Evolutionary conservation across 129 eudicot genomes (phyloP).

Genomic region (Solidago caesia): DNA sequence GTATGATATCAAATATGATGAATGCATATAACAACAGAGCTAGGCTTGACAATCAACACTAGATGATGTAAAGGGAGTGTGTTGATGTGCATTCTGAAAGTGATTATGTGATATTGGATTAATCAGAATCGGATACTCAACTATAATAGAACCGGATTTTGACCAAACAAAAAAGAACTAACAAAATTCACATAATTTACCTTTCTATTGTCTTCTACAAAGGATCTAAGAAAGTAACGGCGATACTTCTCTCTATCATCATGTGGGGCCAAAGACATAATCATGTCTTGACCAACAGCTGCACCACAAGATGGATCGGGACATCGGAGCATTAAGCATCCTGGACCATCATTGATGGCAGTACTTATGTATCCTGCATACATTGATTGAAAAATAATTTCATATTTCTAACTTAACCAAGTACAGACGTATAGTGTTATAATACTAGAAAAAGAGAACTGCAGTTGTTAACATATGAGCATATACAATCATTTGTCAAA

Average conservation of each 20-base stretch:
- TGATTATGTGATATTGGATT: background rate
- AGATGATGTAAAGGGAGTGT: background rate
- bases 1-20: background rate
- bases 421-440: background rate
- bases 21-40: background rate
- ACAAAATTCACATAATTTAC: constrained; percentile 29
- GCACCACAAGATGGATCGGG: constrained; percentile 96
- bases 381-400: constrained; percentile 12
- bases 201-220: constrained; percentile 79
- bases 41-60: background rate
- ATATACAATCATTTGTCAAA: background rate
- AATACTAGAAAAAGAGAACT: background rate
- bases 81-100: background rate
- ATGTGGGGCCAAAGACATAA: constrained; percentile 46
- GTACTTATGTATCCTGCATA: constrained; percentile 72
- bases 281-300: constrained; percentile 92
- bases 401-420: constrained; percentile 16
- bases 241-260: constrained; percentile 66
- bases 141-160: background rate
- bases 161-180: background rate
- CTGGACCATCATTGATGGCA: constrained; percentile 90
- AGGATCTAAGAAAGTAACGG: constrained; percentile 78
- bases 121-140: background rate
- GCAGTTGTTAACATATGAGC: constrained; percentile 15
- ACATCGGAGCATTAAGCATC: constrained; percentile 90